Conservation (phyloP, 2,329 filamentous ascomycete species). For the Harringtonia aguacate region DNA sequence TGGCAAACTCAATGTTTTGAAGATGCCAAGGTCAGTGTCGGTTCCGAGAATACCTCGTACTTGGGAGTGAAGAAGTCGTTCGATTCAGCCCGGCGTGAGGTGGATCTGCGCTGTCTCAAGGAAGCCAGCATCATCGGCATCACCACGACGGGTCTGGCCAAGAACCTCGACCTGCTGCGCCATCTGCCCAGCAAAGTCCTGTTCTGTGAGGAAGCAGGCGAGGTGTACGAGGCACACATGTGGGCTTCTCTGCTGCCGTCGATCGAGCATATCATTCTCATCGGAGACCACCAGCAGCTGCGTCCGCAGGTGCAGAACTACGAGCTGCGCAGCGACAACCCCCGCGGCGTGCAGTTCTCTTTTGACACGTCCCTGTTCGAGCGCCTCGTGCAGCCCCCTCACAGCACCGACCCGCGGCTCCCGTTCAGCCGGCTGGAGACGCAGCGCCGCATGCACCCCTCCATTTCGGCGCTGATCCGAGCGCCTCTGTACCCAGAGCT, state of each 20-base stretch:
- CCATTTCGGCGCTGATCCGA: slow-evolving; percentile 47
- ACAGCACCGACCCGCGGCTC: slow-evolving; percentile 4
- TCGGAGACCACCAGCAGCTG: slow-evolving; percentile 54
- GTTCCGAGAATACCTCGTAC: background rate
- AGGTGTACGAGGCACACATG: slow-evolving; percentile 55
- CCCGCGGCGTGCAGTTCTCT: slow-evolving; percentile 34
- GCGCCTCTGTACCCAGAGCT: slow-evolving; percentile 46
- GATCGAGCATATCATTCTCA: slow-evolving; percentile 50
- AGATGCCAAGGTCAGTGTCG: background rate
- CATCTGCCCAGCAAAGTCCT: slow-evolving; percentile 43
- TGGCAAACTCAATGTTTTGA: slow-evolving; percentile 2
- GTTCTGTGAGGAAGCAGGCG: slow-evolving; percentile 58
- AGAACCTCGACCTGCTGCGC: slow-evolving; percentile 36
- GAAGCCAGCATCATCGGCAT: slow-evolving; percentile 41
- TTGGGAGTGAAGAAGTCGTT: background rate
- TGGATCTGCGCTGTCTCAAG: slow-evolving; percentile 25
- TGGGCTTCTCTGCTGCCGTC: slow-evolving; percentile 48
- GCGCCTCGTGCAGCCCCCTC: slow-evolving; percentile 20
- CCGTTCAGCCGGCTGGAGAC: slow-evolving; percentile 34
- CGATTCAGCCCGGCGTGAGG: slow-evolving; percentile 16
- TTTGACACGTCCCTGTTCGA: slow-evolving; percentile 54
- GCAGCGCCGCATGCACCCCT: slow-evolving; percentile 56
- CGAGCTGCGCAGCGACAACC: slow-evolving; percentile 39
- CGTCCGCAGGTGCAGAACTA: slow-evolving; percentile 47
- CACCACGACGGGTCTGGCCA: slow-evolving; percentile 49